Evolutionary conservation across 352 stramenopile species (phyloP), one percentile per base, ranked within the genome.

Genomic region (Pelagophyceae sp.): DNA sequence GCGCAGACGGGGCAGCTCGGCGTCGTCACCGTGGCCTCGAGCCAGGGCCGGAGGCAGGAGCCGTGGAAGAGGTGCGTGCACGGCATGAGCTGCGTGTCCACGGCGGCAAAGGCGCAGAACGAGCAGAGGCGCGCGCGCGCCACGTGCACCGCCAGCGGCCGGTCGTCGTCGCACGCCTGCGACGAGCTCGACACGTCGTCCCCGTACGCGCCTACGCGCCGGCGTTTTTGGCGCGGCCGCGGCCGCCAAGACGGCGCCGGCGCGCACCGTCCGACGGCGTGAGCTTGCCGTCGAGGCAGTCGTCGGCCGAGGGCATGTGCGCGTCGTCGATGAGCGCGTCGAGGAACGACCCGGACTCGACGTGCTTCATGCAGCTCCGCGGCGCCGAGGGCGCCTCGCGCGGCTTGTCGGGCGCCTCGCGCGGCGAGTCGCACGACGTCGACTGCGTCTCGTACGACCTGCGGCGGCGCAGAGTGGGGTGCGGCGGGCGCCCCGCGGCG

Each of bases 41-140:
- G 75, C 75, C 75, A 78, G 50, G 75, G 75, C 2, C 69, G 38
- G 60, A 78, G 75, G 75, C 75, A 78, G 29, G 60, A 33, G 33
- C 75, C 75, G 38, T 78, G 75, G 75, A 78, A 78, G 75, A 78
- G 31, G 75, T 78, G 75, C 32, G 19, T 35, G 75, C 75, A 78
- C 17, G 75, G 75, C 32, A 70, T 54, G 60, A 78, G 40, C 38
- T 75, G 75, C 32, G 75, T 78, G 75, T 78, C 75, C 19, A 78
- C 75, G 27, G 27, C 20, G 35, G 27, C 35, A 15, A 27, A 35
- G 6, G 37, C 27, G 61, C 75, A 78, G 31, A 78, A 78, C 1
- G 75, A 23, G 75, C 75, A 78, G 27, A 27, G 27, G 1, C 60
- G 35, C 6, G 5, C 17, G 45, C 11, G 60, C 23, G 75, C 75